phyloP scores from a whole-genome alignment of 2,329 filamentous ascomycete species.

The Beauveria pseudobassiana region DNA sequence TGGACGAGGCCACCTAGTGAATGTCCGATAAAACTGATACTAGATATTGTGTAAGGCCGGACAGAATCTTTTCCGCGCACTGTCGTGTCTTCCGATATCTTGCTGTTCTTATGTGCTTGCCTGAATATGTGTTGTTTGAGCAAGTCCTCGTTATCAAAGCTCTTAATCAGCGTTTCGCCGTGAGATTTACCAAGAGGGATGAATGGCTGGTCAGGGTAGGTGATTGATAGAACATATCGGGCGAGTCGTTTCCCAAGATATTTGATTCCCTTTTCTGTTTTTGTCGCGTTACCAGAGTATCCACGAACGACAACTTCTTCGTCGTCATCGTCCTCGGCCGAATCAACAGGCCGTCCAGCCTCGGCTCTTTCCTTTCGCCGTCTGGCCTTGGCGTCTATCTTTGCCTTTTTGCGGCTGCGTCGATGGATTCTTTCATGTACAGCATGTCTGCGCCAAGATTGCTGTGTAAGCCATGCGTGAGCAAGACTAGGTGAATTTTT shows the following conservation, averaged over 20 bases:
- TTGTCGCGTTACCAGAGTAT: conserved; percentile 81
- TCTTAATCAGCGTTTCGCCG: conserved; percentile 34
- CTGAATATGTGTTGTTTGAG: conserved; percentile 35
- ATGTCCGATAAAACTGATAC: conserved; percentile 91
- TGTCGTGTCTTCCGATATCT: conserved; percentile 46
- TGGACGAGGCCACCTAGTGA: conserved; percentile 86
- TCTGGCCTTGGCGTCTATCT: conserved; percentile 58
- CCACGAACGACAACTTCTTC: conserved; percentile 85
- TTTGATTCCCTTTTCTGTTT: conserved; percentile 92
- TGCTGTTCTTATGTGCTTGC: conserved; percentile 54
- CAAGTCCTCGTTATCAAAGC: conserved; percentile 32
- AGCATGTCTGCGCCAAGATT: conserved; percentile 96
- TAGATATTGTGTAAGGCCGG: conserved; percentile 74
- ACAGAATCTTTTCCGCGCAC: conserved; percentile 39
- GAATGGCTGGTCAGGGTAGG: conserved; percentile 89
- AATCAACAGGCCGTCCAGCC: conserved; percentile 16
- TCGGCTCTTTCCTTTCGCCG: conserved; percentile 40
- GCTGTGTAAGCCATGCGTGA: conserved; percentile 93
- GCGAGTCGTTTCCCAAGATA: conserved; percentile 92
- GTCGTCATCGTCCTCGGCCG: conserved; percentile 49
- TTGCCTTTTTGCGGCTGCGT: conserved; percentile 71
- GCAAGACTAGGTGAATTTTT: conserved; percentile 83
- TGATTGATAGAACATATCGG: conserved; percentile 81
- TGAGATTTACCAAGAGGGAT: conserved; percentile 54
- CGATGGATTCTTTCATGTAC: conserved; percentile 94